Evolutionary conservation across 2,329 filamentous ascomycete species (phyloP).

Genomic region (Ceratocystiopsis minuta): DNA sequence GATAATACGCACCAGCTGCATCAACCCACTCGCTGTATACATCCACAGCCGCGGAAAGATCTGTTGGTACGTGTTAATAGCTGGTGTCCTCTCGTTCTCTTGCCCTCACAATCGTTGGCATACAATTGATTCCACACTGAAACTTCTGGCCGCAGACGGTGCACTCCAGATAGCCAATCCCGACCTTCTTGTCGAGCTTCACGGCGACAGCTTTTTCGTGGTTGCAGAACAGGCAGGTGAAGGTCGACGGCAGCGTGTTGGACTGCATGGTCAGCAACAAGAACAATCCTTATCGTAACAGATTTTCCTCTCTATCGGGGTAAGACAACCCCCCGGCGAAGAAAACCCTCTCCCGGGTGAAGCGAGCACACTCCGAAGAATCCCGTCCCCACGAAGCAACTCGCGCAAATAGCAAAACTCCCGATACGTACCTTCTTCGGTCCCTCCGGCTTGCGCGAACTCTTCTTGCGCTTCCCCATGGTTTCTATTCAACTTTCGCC

Average conservation of each 20-base stretch:
- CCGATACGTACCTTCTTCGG: constrained; percentile 50
- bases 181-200: constrained; percentile 84
- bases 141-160: constrained; percentile 89
- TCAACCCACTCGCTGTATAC: constrained; percentile 98
- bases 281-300: too few species aligned
- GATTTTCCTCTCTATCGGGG: too few species aligned
- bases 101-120: neutral
- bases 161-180: constrained; percentile 70
- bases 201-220: constrained; percentile 85
- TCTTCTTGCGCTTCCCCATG: constrained; percentile 78
- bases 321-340: too few species aligned
- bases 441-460: constrained; percentile 61
- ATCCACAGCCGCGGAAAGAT: constrained; percentile 78
- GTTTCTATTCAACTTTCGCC: neutral
- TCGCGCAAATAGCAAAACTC: too few species aligned
- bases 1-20: constrained; percentile 39
- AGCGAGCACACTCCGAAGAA: neutral
- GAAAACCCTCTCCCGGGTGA: too few species aligned
- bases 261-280: constrained; percentile 22
- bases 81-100: too few species aligned
- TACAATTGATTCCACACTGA: constrained; percentile 85
- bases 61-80: constrained; percentile 23
- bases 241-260: constrained; percentile 62
- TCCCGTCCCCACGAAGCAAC: neutral
- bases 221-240: constrained; percentile 96